phyloP scores from a whole-genome alignment of 129 eudicot species.

The Silybum marianum region DNA sequence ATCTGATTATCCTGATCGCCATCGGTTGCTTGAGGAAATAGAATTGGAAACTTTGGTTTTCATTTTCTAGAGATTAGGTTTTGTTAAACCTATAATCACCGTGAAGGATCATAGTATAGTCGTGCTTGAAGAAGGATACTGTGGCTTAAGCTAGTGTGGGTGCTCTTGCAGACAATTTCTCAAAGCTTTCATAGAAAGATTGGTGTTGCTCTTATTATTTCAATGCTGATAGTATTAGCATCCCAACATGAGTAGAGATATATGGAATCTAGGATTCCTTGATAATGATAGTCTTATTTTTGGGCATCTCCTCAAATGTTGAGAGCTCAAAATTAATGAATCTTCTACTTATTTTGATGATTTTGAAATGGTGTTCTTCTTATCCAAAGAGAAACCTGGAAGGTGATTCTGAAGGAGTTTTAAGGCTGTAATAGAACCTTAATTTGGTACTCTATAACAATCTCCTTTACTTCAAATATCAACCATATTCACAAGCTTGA shows the following conservation, averaged over 20 bases:
- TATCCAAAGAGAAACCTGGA: not conserved
- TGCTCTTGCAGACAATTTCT: not conserved
- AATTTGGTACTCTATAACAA: not conserved
- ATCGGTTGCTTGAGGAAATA: not conserved
- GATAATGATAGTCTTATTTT: not conserved
- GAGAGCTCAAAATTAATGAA: not conserved
- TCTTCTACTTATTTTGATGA: not conserved
- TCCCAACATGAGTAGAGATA: not conserved
- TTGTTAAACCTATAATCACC: not conserved
- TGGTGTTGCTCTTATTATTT: not conserved
- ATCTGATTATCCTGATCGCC: slow-evolving; percentile 5
- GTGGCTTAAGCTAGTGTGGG: not conserved
- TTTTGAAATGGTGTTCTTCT: not conserved
- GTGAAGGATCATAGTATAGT: not conserved
- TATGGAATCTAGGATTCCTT: not conserved
- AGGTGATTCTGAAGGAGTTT: not conserved
- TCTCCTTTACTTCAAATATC: not conserved
- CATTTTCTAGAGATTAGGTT: not conserved
- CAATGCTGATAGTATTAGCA: not conserved
- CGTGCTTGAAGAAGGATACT: too few species aligned
- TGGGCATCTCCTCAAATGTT: not conserved
- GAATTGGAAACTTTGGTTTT: not conserved
- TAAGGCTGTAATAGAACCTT: not conserved
- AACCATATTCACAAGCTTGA: not conserved
- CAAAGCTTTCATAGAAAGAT: not conserved